phyloP scores from a whole-genome alignment of 208 protist species.

The Herpetomonas samuelpessoai region DNA sequence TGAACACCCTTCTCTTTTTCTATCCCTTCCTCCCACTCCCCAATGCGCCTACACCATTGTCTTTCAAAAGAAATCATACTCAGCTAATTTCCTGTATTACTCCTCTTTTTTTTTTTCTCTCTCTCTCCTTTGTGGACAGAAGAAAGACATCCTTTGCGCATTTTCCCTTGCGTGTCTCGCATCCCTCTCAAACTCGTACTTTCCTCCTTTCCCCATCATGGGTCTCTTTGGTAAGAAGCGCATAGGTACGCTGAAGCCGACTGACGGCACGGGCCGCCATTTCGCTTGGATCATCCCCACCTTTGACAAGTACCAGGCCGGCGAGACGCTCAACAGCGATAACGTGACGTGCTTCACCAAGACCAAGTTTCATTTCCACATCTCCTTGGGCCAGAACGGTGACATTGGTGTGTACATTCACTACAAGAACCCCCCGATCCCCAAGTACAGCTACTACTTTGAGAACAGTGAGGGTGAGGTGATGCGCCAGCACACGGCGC shows the following conservation, averaged over 20 bases:
- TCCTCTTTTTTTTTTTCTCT: no score
- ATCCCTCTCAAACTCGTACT: no score
- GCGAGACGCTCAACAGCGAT: slow-evolving; percentile 63
- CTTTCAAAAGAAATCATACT: no score
- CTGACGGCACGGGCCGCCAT: slow-evolving; percentile 33
- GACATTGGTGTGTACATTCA: slow-evolving; percentile 83
- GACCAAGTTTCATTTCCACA: slow-evolving; percentile 87
- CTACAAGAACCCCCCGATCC: slow-evolving; percentile 81
- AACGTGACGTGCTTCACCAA: slow-evolving; percentile 59
- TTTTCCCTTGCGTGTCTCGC: no score
- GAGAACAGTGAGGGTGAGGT: slow-evolving; percentile 47
- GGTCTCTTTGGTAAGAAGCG: slow-evolving; percentile 74
- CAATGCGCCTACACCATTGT: no score
- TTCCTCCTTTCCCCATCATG: no score
- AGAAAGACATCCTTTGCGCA: no score
- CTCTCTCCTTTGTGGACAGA: no score
- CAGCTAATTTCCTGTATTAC: no score
- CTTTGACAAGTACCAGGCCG: slow-evolving; percentile 34
- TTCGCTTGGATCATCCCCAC: slow-evolving; percentile 75
- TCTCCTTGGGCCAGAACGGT: slow-evolving; percentile 44
- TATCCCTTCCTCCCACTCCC: no score
- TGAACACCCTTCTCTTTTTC: no score
- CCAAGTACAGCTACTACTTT: slow-evolving; percentile 91
- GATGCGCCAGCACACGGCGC: slow-evolving; percentile 87
- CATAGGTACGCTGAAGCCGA: slow-evolving; percentile 50